Percentiles rank a stretch among this genome's conserved stretches.
Conservation (phyloP, 495 filamentous ascomycete species). For the Thermothielavioides terrestris region DNA sequence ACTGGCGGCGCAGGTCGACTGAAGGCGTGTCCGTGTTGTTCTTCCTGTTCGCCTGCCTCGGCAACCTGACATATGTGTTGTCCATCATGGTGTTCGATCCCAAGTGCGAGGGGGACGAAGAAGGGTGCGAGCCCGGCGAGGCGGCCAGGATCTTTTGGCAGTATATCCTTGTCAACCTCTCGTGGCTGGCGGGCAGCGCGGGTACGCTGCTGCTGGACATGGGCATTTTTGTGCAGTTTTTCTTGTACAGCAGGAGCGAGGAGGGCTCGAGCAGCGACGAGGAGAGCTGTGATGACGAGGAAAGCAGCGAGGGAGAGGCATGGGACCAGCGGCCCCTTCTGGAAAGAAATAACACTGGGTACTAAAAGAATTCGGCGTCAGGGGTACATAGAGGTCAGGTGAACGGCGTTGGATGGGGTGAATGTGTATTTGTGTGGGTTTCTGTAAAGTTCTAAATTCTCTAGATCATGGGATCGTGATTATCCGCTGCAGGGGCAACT, state of each 20-base stretch:
- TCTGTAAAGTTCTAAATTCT: not conserved
- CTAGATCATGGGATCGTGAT: not conserved
- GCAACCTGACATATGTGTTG: slow-evolving; percentile 86
- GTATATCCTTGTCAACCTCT: slow-evolving; percentile 80
- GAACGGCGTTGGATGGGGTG: slow-evolving; percentile 5
- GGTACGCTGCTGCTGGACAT: slow-evolving; percentile 79
- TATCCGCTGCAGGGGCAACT: not conserved
- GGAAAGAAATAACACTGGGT: slow-evolving; percentile 19
- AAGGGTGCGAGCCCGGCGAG: slow-evolving; percentile 49
- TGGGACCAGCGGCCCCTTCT: slow-evolving; percentile 34
- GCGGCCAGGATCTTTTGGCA: slow-evolving; percentile 51
- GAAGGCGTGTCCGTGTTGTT: slow-evolving; percentile 88
- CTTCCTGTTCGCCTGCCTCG: slow-evolving; percentile 92
- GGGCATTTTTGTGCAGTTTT: slow-evolving; percentile 86
- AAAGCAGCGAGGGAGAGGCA: slow-evolving; percentile 14
- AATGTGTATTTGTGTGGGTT: not conserved
- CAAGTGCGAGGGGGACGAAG: slow-evolving; percentile 34
- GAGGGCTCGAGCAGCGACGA: slow-evolving; percentile 20
- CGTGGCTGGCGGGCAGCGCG: slow-evolving; percentile 81
- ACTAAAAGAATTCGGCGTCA: slow-evolving; percentile 7
- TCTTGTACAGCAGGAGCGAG: slow-evolving; percentile 55
- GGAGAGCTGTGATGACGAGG: slow-evolving; percentile 16
- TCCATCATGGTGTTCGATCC: slow-evolving; percentile 86
- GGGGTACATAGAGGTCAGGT: slow-evolving; percentile 4
- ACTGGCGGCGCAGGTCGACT: slow-evolving; percentile 79